Evolutionary conservation across 2,329 filamentous ascomycete genomes (phyloP), one percentile per base, ranked within the genome.

Genomic region (Esteya vermicola): DNA sequence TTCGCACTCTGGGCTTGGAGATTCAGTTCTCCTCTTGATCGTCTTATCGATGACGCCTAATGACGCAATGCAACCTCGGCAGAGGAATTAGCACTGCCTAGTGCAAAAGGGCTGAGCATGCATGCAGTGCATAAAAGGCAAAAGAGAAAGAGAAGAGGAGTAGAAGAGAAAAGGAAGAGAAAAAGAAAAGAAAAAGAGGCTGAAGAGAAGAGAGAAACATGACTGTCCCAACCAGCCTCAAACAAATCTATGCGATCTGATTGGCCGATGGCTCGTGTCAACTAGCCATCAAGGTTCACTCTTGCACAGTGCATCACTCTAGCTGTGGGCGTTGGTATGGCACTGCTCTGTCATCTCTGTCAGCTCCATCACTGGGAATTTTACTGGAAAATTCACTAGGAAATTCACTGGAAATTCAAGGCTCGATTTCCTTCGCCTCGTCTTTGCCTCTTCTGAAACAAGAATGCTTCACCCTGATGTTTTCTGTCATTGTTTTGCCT

Each of bases 11-110:
- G 42, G 84, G 84, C 12, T 58, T 91, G 41, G 83, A 89, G 60
- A 67, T 91, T 33, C 83, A 88, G 54, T 91, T 86, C 59, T 89
- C 83, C 10, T 85, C 81, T 20, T 85, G 64, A 78, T 20, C 6
- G 9, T n/a, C 26, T 28, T 10, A 14, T 10, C 10, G 26, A 28
- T 28, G 26, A 28, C 26, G 26, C n/a, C n/a, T n/a, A n/a, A n/a
- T n/a, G n/a, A n/a, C n/a, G n/a, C n/a, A n/a, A n/a, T n/a, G n/a
- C n/a, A n/a, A 26, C 25, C 7, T 26, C 25, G 25, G 8, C 25
- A 26, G 7, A 7, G 8, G 25, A 13, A 13, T 26, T 26, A 7
- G 7, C 13, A 26, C 25, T 8, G 25, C 25, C 13, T 13, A 26
- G 25, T 13, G 25, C 8, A 13, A 26, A 26, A 13, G 25, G 13